phyloP scores from a whole-genome alignment of 2,329 filamentous ascomycete species.

The Ophiosphaerella herpotricha region DNA sequence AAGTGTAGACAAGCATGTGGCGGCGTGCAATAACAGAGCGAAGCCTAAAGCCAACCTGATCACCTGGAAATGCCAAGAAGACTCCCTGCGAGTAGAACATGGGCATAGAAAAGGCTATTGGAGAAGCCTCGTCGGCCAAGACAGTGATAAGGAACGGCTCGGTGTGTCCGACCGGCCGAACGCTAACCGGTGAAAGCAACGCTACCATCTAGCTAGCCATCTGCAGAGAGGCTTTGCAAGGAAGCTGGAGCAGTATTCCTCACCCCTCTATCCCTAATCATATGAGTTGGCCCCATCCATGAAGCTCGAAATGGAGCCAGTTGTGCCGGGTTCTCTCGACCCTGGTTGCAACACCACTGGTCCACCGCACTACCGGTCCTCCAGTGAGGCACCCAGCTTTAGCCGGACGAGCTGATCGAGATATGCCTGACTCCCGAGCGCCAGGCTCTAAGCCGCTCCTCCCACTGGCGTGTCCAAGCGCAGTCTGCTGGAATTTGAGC shows the following conservation, averaged over 20 bases:
- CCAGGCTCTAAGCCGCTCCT: not conserved
- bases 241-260: too few relatives aligned
- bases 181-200: not conserved
- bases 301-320: not conserved
- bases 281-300: not conserved
- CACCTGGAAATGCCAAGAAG: conserved; percentile 38
- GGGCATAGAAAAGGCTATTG: conserved; percentile 24
- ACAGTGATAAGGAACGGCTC: conserved; percentile 27
- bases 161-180: conserved; percentile 27
- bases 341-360: conserved; percentile 4
- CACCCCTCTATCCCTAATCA: too few relatives aligned
- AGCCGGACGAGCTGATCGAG: not conserved
- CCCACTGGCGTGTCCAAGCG: not conserved
- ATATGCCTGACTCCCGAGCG: not conserved
- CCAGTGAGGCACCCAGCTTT: too few relatives aligned
- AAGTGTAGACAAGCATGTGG: conserved; percentile 34
- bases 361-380: not conserved
- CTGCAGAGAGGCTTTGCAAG: too few relatives aligned
- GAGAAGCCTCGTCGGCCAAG: conserved; percentile 32
- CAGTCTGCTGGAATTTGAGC: conserved; percentile 5
- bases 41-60: conserved; percentile 27
- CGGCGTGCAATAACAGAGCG: conserved; percentile 18
- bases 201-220: too few relatives aligned
- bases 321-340: conserved; percentile 2
- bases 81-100: conserved; percentile 13